Base-by-base conservation (phyloP, 768 basidiomycete genomes). In the Porphyrellus cyaneotinctus region DNA sequence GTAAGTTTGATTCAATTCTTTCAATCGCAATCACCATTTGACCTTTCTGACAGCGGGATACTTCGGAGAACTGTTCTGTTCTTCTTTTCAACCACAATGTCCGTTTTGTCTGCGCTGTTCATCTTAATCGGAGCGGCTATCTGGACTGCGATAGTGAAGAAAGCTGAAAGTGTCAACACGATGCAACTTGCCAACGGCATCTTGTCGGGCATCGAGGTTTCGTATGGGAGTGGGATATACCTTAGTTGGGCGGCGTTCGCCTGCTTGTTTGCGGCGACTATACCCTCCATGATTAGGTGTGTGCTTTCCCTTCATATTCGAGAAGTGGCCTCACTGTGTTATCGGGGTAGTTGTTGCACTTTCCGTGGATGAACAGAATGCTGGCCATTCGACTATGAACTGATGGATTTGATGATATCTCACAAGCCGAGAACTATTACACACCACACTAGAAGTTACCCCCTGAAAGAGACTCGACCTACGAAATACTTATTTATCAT, bases 281-380 rank as follows among this genome's bases (percentile, higher is more conserved):
- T 87, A 37, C 90, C 90, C 14, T 91, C 90, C 64, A 78, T 88
- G 76, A 77, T 89, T 60, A 89, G 83, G 88, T 88, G 56, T 41
- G 83, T 66, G 8, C 8, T 51, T 41, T 49, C 26, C n/a, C 37
- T 20, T 47, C 8, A 7, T 18, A 22, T 18, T 22, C 33, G 35
- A 26, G 24, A 12, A 35, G 41, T n/a, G n/a, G 39, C 37, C 46
- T 52, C 24, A 51, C 23, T 12, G 20, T 44, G 28, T n/a, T 18
- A 6, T 57, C 24, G 36, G 41, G 26, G n/a, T 57, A 91, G 88
- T 59, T 91, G 87, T 62, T 90, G 87, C 71, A 91, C 89, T 49
- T 91, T 77, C 72, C 82, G 87, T 57, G 85, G 87, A 71, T 87
- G 63, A 73, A 44, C 35, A 48, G 49, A 54, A 59, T 71, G 70